Base-by-base conservation (phyloP, 164 flowering plant genomes). In the Hamamelis virginiana region DNA sequence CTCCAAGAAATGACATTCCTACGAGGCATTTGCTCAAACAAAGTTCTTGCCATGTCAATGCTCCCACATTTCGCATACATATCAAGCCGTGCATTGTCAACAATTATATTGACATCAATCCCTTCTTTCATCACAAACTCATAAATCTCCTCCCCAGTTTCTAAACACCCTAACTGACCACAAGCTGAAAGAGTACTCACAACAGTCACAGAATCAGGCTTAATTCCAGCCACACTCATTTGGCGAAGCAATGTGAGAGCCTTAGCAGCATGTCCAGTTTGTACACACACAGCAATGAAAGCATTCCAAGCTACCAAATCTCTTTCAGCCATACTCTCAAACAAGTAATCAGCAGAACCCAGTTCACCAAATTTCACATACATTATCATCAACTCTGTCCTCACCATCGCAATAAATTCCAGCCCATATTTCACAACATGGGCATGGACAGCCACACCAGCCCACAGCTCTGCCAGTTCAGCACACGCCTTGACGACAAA, bases 261-360 rank as follows among this genome's bases (percentile, higher is more conserved):
- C 69, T 73, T 75, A 52, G 63, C 65, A 3, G 82, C 78, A 64
- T 72, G 44, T 41, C 85, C 85, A 58, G 27, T 68, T 68, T 82
- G 87, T 48, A 64, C 75, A 43, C 72, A 78, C 6, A 56, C 82
- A 0, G 83, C 68, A 48, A 82, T 77, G 53, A 82, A 75, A 71
- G 87, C 82, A 78, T 80, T 84, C 87, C 87, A 79, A 62, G 81
- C 70, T 0, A 81, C 75, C 73, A 75, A 74, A 74, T 84, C 87
- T 69, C 73, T 80, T n/a, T 68, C 64, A 52, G 13, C 21, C 80
- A 76, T 76, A 58, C 58, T 73, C 52, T 62, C 63, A 71, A 77
- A 80, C 74, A 83, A 44, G 53, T 62, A 76, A 57, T 76, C 78
- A 13, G 86, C 77, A 67, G 60, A 62, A 67, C 63, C 76, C 75